These are phyloP conservation scores for Filosporella fistucella DNA, from an alignment of 495 filamentous ascomycete species.

Conservation along the genomic window DNA sequence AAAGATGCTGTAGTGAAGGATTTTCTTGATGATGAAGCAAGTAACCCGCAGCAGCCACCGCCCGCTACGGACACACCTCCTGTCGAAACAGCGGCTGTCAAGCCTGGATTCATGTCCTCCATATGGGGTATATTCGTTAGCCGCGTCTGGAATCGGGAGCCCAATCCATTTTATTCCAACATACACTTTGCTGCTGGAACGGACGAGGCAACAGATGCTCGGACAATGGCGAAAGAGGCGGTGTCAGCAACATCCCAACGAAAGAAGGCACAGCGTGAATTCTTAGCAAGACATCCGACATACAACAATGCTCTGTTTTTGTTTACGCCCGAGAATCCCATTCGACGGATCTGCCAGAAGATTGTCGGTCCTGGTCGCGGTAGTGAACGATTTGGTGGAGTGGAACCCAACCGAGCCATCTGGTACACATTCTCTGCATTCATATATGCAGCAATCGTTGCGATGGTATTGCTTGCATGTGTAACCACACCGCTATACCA, in stretches of 20 bases:
- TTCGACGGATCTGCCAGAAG: conserved; percentile 80
- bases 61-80: conserved; percentile 33
- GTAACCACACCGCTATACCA: conserved; percentile 93
- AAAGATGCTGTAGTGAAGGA: conserved; percentile 93
- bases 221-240: conserved; percentile 83
- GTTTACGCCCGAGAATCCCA: conserved; percentile 69
- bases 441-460: conserved; percentile 90
- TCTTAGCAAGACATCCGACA: conserved; percentile 75
- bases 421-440: conserved; percentile 94
- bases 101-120: conserved; percentile 50
- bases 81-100: conserved; percentile 25
- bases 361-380: conserved; percentile 92
- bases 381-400: conserved; percentile 76
- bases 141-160: conserved; percentile 59
- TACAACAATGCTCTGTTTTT: conserved; percentile 94
- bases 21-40: conserved; percentile 74
- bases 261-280: conserved; percentile 85
- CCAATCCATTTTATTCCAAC: conserved; percentile 93
- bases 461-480: conserved; percentile 94
- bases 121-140: conserved; percentile 51
- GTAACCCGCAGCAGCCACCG: conserved; percentile 29
- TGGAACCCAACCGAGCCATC: conserved; percentile 76
- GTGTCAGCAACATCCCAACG: conserved; percentile 76
- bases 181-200: conserved; percentile 66
- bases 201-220: conserved; percentile 70